phyloP scores from a whole-genome alignment of 345 rosid species.

The Hypericum perforatum region DNA sequence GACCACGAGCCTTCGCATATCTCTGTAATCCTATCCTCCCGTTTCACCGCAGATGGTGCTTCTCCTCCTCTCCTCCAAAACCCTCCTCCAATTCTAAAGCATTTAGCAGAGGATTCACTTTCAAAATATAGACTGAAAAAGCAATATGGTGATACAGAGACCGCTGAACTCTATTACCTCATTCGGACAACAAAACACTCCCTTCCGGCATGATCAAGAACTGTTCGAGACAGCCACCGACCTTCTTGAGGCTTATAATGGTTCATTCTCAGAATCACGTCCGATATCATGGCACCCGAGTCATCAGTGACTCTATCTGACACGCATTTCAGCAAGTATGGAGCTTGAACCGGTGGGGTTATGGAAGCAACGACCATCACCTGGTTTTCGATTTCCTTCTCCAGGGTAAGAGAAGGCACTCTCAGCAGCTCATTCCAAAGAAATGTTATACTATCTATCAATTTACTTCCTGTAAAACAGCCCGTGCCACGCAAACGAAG shows the following conservation, averaged over 20 bases:
- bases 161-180: constrained; percentile 30
- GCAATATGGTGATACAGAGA: neutral
- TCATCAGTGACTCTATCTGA: constrained; percentile 89
- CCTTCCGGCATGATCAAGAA: constrained; percentile 81
- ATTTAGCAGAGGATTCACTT: neutral
- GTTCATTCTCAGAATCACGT: constrained; percentile 58
- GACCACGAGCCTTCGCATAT: constrained; percentile 88
- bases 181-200: constrained; percentile 74
- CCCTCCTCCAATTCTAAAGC: constrained; percentile 59
- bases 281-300: constrained; percentile 89
- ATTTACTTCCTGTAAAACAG: constrained; percentile 36
- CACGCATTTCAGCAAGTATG: constrained; percentile 75
- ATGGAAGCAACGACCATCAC: constrained; percentile 47
- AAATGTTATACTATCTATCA: constrained; percentile 29
- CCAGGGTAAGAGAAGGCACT: constrained; percentile 47
- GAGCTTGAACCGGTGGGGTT: constrained; percentile 83
- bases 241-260: constrained; percentile 74
- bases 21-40: constrained; percentile 71
- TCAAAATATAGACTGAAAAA: neutral
- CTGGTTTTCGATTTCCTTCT: constrained; percentile 37
- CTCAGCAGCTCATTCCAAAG: constrained; percentile 72
- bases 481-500: constrained; percentile 29
- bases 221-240: constrained; percentile 87
- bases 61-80: constrained; percentile 84
- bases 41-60: constrained; percentile 50